Evolutionary conservation across 768 basidiomycete genomes (phyloP).

Genomic region (Mycena galopus): DNA sequence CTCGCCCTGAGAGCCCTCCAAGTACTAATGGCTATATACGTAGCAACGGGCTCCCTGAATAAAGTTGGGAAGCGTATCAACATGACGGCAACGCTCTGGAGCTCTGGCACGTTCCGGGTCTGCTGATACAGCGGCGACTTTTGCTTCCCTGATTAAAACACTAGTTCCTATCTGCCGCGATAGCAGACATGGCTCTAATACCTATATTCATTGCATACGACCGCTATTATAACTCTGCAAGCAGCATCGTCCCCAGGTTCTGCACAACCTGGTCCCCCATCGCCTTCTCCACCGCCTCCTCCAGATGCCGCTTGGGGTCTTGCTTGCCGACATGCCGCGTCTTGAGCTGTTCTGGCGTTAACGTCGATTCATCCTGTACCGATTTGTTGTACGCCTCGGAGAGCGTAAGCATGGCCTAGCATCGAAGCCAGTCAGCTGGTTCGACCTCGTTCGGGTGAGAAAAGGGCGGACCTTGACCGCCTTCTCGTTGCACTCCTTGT

Average conservation of each 20-base stretch:
- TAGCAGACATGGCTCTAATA: background rate
- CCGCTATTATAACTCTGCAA: slow-evolving; percentile 80
- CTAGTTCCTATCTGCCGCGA: background rate
- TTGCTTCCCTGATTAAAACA: background rate
- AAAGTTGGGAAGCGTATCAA: slow-evolving; percentile 29
- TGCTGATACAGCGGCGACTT: slow-evolving; percentile 30
- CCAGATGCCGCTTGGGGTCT: slow-evolving; percentile 97
- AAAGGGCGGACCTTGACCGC: slow-evolving; percentile 87
- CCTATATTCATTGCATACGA: slow-evolving; percentile 7
- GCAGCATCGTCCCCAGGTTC: slow-evolving; percentile 93
- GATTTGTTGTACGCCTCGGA: slow-evolving; percentile 98
- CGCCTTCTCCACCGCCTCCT: slow-evolving; percentile 97
- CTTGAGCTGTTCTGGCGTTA: slow-evolving; percentile 93
- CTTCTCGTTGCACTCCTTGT: slow-evolving; percentile 91
- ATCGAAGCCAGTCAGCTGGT: slow-evolving; percentile 35
- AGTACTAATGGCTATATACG: slow-evolving; percentile 26
- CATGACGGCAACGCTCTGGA: slow-evolving; percentile 24
- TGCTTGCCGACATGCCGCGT: slow-evolving; percentile 98
- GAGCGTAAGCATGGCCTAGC: slow-evolving; percentile 91
- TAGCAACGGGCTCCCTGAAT: slow-evolving; percentile 28
- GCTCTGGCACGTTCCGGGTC: slow-evolving; percentile 29
- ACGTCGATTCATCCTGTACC: slow-evolving; percentile 97
- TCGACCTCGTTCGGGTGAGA: background rate
- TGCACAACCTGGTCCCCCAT: slow-evolving; percentile 99
- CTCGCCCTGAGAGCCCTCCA: background rate